A percentile compares a stretch with the other conserved stretches of the same genome.
These are phyloP conservation scores for Ceratonia siliqua DNA, from an alignment of 306 rosid species.

Conservation along the genomic window DNA sequence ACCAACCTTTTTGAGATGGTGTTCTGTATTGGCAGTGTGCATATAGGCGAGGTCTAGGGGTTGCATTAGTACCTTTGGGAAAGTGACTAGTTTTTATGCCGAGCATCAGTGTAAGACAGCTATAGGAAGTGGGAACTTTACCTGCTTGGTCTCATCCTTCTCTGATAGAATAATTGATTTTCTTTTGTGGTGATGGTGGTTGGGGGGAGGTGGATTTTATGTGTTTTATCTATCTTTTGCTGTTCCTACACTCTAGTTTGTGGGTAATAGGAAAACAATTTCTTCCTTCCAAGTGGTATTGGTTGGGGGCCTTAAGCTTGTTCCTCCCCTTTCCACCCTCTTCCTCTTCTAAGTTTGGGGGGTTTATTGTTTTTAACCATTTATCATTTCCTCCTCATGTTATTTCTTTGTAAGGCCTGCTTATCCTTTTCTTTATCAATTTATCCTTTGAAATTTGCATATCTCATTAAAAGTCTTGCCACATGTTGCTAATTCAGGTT, in stretches of 20 bases:
- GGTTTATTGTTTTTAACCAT: background rate
- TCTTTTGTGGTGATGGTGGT: background rate
- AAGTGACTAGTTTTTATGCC: background rate
- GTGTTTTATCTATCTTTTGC: background rate
- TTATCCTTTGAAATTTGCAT: conserved; percentile 15
- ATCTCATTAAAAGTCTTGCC: conserved; percentile 16
- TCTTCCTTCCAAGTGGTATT: background rate
- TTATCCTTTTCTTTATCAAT: background rate
- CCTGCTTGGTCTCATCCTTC: background rate
- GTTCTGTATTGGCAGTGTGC: background rate
- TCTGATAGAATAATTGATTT: no score
- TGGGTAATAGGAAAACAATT: background rate
- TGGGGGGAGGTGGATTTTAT: background rate
- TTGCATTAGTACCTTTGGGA: background rate
- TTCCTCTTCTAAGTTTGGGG: background rate
- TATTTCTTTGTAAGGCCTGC: background rate
- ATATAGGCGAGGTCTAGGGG: background rate
- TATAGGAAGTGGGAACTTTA: background rate
- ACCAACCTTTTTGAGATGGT: background rate
- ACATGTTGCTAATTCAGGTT: conserved; percentile 47
- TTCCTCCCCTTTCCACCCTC: background rate
- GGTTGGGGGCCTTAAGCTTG: background rate
- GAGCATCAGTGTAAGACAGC: background rate
- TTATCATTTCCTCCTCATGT: conserved; percentile 5
- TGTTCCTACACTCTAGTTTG: background rate